phyloP scores from a whole-genome alignment of 1,284 basidiomycete genomes.

The Cutaneotrichosporon cyanovorans region DNA sequence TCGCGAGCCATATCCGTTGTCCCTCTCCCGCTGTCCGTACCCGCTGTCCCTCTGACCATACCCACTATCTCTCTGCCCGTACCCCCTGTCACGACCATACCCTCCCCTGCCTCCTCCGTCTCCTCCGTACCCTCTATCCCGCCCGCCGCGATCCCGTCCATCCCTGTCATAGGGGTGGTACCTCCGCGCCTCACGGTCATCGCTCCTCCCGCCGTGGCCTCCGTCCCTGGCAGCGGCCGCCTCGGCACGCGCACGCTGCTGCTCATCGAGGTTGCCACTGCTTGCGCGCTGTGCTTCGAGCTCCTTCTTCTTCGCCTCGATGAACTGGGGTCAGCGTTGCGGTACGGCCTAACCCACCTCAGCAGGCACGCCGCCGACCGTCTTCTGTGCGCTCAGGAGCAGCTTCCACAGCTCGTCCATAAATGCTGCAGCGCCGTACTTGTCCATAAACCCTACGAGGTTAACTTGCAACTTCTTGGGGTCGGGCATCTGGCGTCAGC shows the following conservation, averaged over 20 bases:
- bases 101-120: slow-evolving; percentile 4
- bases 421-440: slow-evolving; percentile 62
- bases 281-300: slow-evolving; percentile 65
- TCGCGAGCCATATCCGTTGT: neutral
- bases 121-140: slow-evolving; percentile 4
- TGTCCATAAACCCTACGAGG: slow-evolving; percentile 77
- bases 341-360: slow-evolving; percentile 44
- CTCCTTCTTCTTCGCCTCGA: slow-evolving; percentile 94
- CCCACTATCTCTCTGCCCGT: neutral
- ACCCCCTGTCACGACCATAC: slow-evolving; percentile 12
- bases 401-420: slow-evolving; percentile 85
- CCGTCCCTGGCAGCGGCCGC: neutral
- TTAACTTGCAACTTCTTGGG: slow-evolving; percentile 93
- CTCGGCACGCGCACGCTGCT: slow-evolving; percentile 16
- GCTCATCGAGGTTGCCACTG: slow-evolving; percentile 6
- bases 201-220: neutral
- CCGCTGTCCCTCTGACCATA: slow-evolving; percentile 11
- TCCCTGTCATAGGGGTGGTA: neutral
- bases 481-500: slow-evolving; percentile 62
- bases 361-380: slow-evolving; percentile 82
- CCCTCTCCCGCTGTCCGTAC: slow-evolving; percentile 4
- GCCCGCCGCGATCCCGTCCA: slow-evolving; percentile 5
- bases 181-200: neutral
- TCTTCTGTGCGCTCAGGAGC: slow-evolving; percentile 80
- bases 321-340: slow-evolving; percentile 50